Base-by-base conservation (phyloP, 805 yeast genomes). In the Nakazawaea sp. region DNA sequence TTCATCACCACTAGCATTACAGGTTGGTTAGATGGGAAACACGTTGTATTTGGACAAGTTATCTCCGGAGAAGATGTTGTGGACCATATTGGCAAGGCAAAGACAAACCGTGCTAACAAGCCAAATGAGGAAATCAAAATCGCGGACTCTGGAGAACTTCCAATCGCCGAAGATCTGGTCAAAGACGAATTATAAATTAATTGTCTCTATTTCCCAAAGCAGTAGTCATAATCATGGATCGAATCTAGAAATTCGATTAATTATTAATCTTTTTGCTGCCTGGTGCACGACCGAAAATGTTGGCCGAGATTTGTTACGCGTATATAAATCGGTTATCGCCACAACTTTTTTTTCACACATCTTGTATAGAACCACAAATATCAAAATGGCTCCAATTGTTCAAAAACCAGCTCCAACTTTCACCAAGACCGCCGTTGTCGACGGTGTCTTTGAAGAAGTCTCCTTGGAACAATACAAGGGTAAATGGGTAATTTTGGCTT, bases 31-130 rank as follows among this genome's bases (percentile, higher is more conserved):
- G 87, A 92, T 55, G 92, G 94, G 46, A 78, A 68, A 50, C 98
- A 92, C 62, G 98, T 92, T 55, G 98, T 92, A 29, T 92, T 92
- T 53, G 98, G 98, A 47, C 86, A 87, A 64, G 96, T 92, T 39
- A 41, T 87, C 13, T 88, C 81, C 40, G 97, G 97, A 33, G 70
- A 78, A 67, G 96, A 90, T 46, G 75, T 87, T 35, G 85, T 90
- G 39, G 62, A 70, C 47, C 69, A 74, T 59, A 77, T 92, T 53
- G 96, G 88, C 63, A 59, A 59, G 33, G 77, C 83, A 44, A 75
- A 78, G 62, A 87, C 94, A 18, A 62, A 66, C 42, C 63, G 70
- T 49, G 77, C 83, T 46, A 92, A 87, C 61, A 71, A 65, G 47
- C 98, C 98, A 38, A 61, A 59, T 39, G 72, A 71, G 49, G 75